phyloP scores from a whole-genome alignment of 202 grass and related monocot species.

The Schoenoplectus tabernaemontani region DNA sequence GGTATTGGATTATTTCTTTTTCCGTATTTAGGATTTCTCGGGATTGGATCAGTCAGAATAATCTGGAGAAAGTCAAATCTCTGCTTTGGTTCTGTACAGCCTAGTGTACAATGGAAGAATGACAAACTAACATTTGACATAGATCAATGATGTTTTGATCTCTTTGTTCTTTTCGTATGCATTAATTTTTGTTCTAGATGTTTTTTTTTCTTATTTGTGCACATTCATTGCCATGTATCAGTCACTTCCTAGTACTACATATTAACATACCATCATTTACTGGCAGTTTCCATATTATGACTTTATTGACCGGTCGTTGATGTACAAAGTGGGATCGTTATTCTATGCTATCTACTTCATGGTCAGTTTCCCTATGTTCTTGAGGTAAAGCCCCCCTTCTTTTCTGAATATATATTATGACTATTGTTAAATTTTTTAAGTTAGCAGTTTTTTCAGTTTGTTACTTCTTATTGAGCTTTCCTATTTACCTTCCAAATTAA shows the following conservation, averaged over 20 bases:
- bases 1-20: neutral
- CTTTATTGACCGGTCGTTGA: slow-evolving; percentile 67
- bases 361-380: slow-evolving; percentile 97
- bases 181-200: neutral
- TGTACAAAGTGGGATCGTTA: slow-evolving; percentile 94
- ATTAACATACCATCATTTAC: neutral
- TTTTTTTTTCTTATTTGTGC: neutral
- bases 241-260: neutral
- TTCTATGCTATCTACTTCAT: slow-evolving; percentile 98
- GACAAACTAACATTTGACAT: neutral
- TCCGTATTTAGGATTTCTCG: neutral
- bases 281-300: slow-evolving; percentile 96
- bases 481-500: neutral
- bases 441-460: neutral
- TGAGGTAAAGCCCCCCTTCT: slow-evolving; percentile 45
- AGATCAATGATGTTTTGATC: neutral
- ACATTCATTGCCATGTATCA: neutral
- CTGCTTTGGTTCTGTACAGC: neutral
- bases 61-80: neutral
- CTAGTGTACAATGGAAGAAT: neutral
- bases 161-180: neutral
- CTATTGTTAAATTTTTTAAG: neutral
- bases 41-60: neutral
- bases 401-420: neutral
- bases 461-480: neutral